A percentile compares a stretch with the other conserved stretches of the same genome.
Evolutionary conservation across 345 rosid genomes (phyloP).

Genomic region (Atalantia buxifolia): DNA sequence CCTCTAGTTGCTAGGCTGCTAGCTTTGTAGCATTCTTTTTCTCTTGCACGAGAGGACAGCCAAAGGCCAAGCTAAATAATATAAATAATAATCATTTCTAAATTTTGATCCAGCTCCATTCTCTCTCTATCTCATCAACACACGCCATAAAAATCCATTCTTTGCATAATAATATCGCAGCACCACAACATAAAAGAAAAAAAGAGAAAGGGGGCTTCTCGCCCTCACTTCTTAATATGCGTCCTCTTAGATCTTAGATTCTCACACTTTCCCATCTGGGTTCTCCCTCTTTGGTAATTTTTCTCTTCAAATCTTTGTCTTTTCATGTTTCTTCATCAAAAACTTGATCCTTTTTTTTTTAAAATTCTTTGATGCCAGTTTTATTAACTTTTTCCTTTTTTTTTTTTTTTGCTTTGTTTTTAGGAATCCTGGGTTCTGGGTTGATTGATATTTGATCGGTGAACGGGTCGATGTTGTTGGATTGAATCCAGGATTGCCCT

Average conservation of each 20-base stretch:
- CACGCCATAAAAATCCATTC: conserved; percentile 23
- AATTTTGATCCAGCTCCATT: conserved; percentile 18
- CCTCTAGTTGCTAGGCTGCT: neutral
- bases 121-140: conserved; percentile 11
- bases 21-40: conserved; percentile 15
- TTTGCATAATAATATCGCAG: conserved; percentile 7
- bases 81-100: neutral
- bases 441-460: conserved; percentile 44
- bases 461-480: conserved; percentile 20
- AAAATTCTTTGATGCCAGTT: conserved; percentile 2
- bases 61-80: conserved; percentile 2
- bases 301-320: conserved; percentile 9
- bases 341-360: conserved; percentile 7
- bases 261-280: conserved; percentile 34
- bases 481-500: conserved; percentile 48
- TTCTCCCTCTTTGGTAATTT: conserved; percentile 23
- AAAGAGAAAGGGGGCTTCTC: conserved; percentile 49
- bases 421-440: conserved; percentile 49
- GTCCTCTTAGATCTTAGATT: conserved; percentile 42
- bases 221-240: conserved; percentile 50
- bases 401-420: conserved; percentile 9
- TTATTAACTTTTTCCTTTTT: neutral
- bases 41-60: conserved; percentile 30
- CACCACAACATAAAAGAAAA: conserved; percentile 7
- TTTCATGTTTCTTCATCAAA: too few relatives aligned